Conservation (phyloP, 208 protist species). For the Porcisia deanei region DNA sequence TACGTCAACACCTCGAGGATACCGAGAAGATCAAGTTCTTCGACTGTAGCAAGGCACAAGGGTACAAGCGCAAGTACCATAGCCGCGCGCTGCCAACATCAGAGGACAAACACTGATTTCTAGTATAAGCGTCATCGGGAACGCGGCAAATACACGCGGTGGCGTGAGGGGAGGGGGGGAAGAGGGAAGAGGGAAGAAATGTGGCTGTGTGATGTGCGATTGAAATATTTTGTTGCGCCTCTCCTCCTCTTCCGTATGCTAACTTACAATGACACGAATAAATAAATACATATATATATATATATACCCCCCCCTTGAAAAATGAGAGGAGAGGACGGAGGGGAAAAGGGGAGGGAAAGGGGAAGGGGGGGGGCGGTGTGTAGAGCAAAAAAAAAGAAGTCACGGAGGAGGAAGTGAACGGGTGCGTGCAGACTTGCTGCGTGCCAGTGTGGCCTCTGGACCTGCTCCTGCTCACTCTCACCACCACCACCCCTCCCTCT, state of each 20-base stretch:
- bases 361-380: background rate
- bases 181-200: background rate
- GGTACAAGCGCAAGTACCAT: constrained; percentile 85
- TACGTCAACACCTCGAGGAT: constrained; percentile 66
- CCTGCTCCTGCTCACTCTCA: background rate
- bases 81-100: constrained; percentile 40
- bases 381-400: background rate
- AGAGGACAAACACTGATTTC: constrained; percentile 9
- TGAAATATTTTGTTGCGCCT: background rate
- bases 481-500: background rate
- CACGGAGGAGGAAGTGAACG: background rate
- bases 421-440: background rate
- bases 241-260: background rate
- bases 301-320: background rate
- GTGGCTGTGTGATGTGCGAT: background rate
- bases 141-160: background rate
- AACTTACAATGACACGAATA: background rate
- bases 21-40: constrained; percentile 76
- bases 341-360: background rate
- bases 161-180: too few species aligned
- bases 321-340: background rate
- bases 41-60: constrained; percentile 81
- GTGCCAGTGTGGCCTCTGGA: background rate
- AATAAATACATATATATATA: constrained; percentile 3
- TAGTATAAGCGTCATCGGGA: background rate